These are phyloP conservation scores for Malus asiatica DNA, from an alignment of 306 rosid genomes.

Conservation along the genomic window DNA sequence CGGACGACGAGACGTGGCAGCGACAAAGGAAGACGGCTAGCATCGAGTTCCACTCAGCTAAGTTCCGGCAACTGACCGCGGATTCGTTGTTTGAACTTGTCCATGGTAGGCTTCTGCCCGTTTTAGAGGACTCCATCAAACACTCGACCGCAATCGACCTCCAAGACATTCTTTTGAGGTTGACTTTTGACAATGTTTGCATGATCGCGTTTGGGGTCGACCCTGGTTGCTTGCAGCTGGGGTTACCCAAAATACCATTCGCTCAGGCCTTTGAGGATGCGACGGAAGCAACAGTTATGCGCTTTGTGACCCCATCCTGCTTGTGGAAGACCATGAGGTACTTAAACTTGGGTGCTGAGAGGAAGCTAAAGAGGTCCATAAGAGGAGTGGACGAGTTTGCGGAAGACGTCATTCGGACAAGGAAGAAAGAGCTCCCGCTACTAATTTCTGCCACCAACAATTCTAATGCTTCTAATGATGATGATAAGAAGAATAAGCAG, in stretches of 20 bases:
- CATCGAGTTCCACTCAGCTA: slow-evolving; percentile 79
- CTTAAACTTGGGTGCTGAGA: slow-evolving; percentile 60
- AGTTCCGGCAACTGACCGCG: slow-evolving; percentile 49
- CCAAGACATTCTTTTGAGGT: slow-evolving; percentile 67
- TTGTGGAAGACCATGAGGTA: slow-evolving; percentile 72
- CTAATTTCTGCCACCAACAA: neutral
- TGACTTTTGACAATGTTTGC: slow-evolving; percentile 87
- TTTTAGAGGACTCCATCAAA: slow-evolving; percentile 34
- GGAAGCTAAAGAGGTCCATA: slow-evolving; percentile 49
- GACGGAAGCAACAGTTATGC: slow-evolving; percentile 60
- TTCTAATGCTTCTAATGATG: neutral
- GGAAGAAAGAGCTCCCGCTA: slow-evolving; percentile 54
- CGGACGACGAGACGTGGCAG: slow-evolving; percentile 76
- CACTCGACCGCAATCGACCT: slow-evolving; percentile 36
- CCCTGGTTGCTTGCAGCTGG: slow-evolving; percentile 61
- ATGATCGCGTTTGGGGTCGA: slow-evolving; percentile 92
- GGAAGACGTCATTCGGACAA: slow-evolving; percentile 51
- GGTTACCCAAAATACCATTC: slow-evolving; percentile 61
- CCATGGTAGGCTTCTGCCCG: slow-evolving; percentile 52
- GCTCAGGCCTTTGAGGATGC: slow-evolving; percentile 90
- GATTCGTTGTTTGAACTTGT: slow-evolving; percentile 64
- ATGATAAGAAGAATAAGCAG: neutral
- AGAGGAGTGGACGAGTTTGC: slow-evolving; percentile 73
- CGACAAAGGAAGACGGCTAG: slow-evolving; percentile 79
- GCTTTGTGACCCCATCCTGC: slow-evolving; percentile 55